Conservation (phyloP, 352 stramenopile genomes). For the Proteromonas lacertae region DNA sequence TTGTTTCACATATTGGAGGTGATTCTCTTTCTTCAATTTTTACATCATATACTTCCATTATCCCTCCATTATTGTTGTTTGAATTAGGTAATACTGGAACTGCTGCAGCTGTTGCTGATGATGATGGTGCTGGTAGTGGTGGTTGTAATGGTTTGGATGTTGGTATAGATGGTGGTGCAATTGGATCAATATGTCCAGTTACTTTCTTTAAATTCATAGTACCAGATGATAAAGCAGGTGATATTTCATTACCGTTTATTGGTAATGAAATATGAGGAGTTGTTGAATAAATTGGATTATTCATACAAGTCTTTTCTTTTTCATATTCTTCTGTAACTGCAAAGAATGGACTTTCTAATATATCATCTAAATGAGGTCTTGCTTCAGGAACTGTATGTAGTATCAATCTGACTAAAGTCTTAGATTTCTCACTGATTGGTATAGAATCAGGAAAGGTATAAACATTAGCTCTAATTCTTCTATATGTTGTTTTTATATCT, state of each 20-base stretch:
- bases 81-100: no score
- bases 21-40: no score
- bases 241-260: no score
- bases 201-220: background rate
- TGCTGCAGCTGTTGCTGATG: no score
- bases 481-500: conserved; percentile 86
- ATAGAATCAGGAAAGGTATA: conserved; percentile 64
- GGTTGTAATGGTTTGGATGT: no score
- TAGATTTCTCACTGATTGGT: conserved; percentile 30
- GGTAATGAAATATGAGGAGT: no score
- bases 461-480: conserved; percentile 70
- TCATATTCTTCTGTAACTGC: background rate
- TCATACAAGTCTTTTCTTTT: no score
- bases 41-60: no score
- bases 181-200: background rate
- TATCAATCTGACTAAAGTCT: conserved; percentile 24
- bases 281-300: no score
- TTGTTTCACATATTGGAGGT: no score
- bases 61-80: no score
- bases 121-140: no score
- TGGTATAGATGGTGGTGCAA: background rate
- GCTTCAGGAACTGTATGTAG: conserved; percentile 13
- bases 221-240: background rate
- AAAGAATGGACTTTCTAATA: conserved; percentile 3
- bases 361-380: conserved; percentile 4